Evolutionary conservation across 73 alveolate genomes (phyloP).

Genomic region (Uronychia setigera): DNA sequence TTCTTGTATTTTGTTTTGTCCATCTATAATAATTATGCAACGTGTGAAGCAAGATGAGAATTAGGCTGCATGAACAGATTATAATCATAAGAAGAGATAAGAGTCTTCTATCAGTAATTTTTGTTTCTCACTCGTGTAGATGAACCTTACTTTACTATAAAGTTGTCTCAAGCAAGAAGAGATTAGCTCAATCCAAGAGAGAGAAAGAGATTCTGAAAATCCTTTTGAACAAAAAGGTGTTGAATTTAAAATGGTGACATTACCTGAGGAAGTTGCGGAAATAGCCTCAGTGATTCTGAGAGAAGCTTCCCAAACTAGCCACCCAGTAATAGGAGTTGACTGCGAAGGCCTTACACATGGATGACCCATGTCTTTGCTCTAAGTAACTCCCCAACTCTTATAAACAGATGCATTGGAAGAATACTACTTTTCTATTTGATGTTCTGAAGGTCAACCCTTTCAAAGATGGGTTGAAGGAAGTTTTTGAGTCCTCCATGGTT

Average conservation of each 20-base stretch:
- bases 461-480: slow-evolving; percentile 32
- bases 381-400: slow-evolving; percentile 12
- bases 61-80: too few species aligned
- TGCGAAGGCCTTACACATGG: slow-evolving; percentile 53
- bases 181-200: too few species aligned
- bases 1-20: too few species aligned
- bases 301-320: slow-evolving; percentile 4
- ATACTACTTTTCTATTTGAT: slow-evolving; percentile 34
- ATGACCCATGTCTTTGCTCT: slow-evolving; percentile 36
- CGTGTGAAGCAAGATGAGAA: too few species aligned
- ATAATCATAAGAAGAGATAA: too few species aligned
- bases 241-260: neutral
- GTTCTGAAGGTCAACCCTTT: slow-evolving; percentile 31
- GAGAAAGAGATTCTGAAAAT: too few species aligned
- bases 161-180: too few species aligned
- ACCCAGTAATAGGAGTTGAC: slow-evolving; percentile 38
- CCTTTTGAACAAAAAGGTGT: too few species aligned
- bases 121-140: too few species aligned
- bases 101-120: too few species aligned
- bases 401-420: slow-evolving; percentile 42
- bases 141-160: too few species aligned
- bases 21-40: too few species aligned
- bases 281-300: neutral
- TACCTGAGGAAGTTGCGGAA: neutral
- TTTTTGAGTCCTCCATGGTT: slow-evolving; percentile 23